A percentile compares a stretch with the other conserved stretches of the same genome.
These are phyloP conservation scores for Neurospora sp. DNA, from an alignment of 495 filamentous ascomycete genomes.

Conservation along the genomic window DNA sequence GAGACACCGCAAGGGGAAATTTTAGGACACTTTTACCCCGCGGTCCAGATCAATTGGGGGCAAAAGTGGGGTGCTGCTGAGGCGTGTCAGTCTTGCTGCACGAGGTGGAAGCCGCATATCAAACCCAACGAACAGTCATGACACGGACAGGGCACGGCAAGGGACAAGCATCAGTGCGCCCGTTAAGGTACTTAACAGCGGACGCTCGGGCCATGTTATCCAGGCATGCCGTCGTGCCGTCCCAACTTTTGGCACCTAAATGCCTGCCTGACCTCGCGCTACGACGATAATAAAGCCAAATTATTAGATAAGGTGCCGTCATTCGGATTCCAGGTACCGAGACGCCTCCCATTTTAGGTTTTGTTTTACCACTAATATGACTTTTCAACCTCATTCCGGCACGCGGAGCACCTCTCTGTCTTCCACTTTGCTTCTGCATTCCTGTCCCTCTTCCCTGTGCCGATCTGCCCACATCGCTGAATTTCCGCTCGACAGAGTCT, in stretches of 20 bases:
- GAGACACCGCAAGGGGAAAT: neutral
- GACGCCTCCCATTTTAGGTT: neutral
- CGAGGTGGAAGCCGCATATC: neutral
- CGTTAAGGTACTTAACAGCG: neutral
- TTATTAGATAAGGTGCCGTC: neutral
- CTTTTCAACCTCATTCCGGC: neutral
- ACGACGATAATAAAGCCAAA: neutral
- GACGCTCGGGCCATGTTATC: neutral
- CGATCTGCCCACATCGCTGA: neutral
- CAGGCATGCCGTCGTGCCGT: neutral
- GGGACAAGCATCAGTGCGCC: neutral
- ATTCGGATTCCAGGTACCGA: neutral
- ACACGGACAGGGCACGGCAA: neutral
- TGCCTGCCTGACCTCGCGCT: neutral
- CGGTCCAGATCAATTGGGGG: neutral
- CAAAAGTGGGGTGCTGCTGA: neutral
- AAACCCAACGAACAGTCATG: neutral
- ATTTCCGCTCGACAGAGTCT: neutral
- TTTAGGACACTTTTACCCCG: neutral
- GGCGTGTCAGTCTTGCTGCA: neutral
- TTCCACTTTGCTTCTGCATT: neutral
- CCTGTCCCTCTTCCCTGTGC: neutral
- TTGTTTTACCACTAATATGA: neutral
- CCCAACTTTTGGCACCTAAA: neutral
- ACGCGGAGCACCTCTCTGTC: neutral